Conservation (phyloP, 768 basidiomycete species). For the Phanerochaete carnosa region DNA sequence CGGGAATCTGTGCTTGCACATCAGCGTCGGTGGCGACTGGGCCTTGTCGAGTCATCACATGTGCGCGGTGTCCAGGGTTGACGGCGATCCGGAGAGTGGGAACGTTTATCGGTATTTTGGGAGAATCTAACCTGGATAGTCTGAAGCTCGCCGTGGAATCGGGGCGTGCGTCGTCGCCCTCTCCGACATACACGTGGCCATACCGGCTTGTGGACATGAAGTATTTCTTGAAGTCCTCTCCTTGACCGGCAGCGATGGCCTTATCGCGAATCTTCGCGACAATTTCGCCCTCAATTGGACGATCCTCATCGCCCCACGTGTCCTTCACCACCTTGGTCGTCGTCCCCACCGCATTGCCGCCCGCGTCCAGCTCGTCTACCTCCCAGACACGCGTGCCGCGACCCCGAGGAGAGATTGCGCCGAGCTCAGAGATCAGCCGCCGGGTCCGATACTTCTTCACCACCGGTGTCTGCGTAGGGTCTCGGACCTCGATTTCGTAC, state of each 20-base stretch:
- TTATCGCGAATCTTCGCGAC: background rate
- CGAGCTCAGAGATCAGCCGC: slow-evolving; percentile 4
- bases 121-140: background rate
- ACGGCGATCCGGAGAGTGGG: background rate
- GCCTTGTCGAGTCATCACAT: background rate
- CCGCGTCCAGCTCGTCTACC: background rate
- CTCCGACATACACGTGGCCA: background rate
- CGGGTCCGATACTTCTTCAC: background rate
- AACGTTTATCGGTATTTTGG: background rate
- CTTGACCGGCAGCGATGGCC: background rate
- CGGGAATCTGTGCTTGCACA: background rate
- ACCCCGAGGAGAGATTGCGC: slow-evolving; percentile 1
- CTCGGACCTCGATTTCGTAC: slow-evolving; percentile 1
- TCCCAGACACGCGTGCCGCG: slow-evolving; percentile 18
- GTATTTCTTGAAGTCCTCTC: background rate
- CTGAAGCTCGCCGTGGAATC: background rate
- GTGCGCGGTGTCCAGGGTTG: background rate
- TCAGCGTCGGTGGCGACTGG: background rate
- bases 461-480: background rate
- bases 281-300: background rate
- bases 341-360: background rate
- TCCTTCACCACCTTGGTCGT: background rate
- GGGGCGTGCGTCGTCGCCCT: background rate
- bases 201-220: background rate
- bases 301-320: background rate